Conservation (phyloP, 176 grass and related monocot species). For the Oryza coarctata region DNA sequence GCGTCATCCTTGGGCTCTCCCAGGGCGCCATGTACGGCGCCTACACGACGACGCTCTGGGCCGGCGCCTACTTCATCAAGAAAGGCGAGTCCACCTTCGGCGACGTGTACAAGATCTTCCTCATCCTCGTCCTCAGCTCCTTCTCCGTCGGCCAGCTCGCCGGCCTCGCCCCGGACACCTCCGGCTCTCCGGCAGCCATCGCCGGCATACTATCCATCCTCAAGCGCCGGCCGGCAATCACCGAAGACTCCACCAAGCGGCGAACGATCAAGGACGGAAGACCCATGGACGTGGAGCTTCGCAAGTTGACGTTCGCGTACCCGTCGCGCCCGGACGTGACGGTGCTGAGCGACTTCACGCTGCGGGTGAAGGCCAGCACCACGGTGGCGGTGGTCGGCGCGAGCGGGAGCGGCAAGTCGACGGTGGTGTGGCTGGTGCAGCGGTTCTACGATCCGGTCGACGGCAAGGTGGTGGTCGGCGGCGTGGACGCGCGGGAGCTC, state of each 20-base stretch:
- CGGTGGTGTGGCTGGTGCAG: constrained; percentile 78
- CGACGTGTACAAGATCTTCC: constrained; percentile 64
- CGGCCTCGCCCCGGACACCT: constrained; percentile 48
- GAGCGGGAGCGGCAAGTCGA: constrained; percentile 71
- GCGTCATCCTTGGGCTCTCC: constrained; percentile 46
- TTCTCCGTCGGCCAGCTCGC: constrained; percentile 55
- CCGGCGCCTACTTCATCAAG: constrained; percentile 41
- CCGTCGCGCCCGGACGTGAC: constrained; percentile 37
- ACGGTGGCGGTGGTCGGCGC: constrained; percentile 50
- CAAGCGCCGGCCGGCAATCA: constrained; percentile 34
- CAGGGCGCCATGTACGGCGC: constrained; percentile 60
- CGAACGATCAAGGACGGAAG: constrained; percentile 32
- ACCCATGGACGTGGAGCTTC: constrained; percentile 55
- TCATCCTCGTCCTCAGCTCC: constrained; percentile 60
- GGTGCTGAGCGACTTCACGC: constrained; percentile 43
- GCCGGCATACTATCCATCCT: constrained; percentile 34
- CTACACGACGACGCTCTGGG: constrained; percentile 53
- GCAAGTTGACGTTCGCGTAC: constrained; percentile 50
- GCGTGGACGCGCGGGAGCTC: constrained; percentile 52
- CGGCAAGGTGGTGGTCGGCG: constrained; percentile 49
- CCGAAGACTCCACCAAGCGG: not conserved
- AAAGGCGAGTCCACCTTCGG: constrained; percentile 35
- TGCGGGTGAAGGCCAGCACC: constrained; percentile 48
- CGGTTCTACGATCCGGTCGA: constrained; percentile 54
- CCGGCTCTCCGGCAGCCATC: constrained; percentile 40